A percentile compares a stretch with the other conserved stretches of the same genome.
Evolutionary conservation across 192 early-diverging fungal genomes (phyloP).

Genomic region (Umbelopsis isabellina): DNA sequence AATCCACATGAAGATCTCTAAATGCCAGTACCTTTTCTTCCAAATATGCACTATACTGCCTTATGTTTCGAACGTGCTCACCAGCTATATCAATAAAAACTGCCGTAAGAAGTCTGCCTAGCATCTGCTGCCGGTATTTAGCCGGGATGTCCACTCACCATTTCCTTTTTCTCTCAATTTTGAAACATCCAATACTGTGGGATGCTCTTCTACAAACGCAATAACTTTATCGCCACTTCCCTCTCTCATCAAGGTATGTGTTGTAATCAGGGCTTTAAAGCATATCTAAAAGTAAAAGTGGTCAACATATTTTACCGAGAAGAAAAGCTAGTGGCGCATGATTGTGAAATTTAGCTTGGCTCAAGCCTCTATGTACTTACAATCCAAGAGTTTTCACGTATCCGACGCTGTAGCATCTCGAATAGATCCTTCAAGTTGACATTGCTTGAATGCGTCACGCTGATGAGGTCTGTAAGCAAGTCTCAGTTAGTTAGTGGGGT

Average conservation of each 20-base stretch:
- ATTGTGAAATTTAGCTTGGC: not conserved
- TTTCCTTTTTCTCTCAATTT: slow-evolving; percentile 57
- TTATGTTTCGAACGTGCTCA: slow-evolving; percentile 65
- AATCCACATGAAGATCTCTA: slow-evolving; percentile 66
- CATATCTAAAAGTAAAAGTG: slow-evolving; percentile 50
- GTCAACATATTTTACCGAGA: not conserved
- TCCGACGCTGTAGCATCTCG: slow-evolving; percentile 32
- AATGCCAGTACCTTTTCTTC: slow-evolving; percentile 70
- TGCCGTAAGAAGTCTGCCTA: not conserved
- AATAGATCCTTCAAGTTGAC: slow-evolving; percentile 55
- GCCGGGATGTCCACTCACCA: slow-evolving; percentile 16
- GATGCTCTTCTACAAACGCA: slow-evolving; percentile 53
- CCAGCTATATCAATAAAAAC: slow-evolving; percentile 17
- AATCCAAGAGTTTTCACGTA: slow-evolving; percentile 65
- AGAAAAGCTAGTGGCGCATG: too few species aligned
- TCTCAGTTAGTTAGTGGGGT: not conserved
- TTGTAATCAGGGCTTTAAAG: slow-evolving; percentile 74
- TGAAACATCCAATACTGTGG: slow-evolving; percentile 51
- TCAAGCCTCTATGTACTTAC: slow-evolving; percentile 42
- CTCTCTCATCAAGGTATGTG: slow-evolving; percentile 76
- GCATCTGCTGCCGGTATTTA: not conserved
- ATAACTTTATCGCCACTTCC: slow-evolving; percentile 65
- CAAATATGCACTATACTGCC: slow-evolving; percentile 69
- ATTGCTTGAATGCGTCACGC: slow-evolving; percentile 36
- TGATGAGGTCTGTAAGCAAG: slow-evolving; percentile 33